Evolutionary conservation across 2,329 filamentous ascomycete species (phyloP).

Genomic region (Paraphaeosphaeria minitans): DNA sequence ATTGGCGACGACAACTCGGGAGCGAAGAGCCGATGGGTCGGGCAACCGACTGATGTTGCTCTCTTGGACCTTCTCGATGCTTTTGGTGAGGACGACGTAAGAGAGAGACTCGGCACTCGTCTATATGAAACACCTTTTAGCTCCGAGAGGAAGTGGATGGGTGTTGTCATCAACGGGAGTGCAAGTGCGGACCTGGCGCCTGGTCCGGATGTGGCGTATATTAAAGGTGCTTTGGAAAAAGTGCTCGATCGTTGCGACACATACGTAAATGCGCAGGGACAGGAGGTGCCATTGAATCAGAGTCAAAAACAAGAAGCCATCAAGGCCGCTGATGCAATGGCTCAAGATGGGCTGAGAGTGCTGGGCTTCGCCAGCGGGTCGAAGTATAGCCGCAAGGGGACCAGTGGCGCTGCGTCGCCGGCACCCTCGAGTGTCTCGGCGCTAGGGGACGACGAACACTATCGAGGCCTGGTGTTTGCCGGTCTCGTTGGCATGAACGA

Average conservation of each 20-base stretch:
- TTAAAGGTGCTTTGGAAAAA: slow-evolving; percentile 92
- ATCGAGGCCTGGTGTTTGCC: slow-evolving; percentile 83
- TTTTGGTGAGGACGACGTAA: slow-evolving; percentile 89
- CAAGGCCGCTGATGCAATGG: slow-evolving; percentile 83
- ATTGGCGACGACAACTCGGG: slow-evolving; percentile 66
- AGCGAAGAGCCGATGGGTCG: slow-evolving; percentile 87
- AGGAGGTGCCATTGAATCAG: slow-evolving; percentile 84
- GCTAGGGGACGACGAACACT: slow-evolving; percentile 70
- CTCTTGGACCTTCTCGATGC: slow-evolving; percentile 90
- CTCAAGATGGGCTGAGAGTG: slow-evolving; percentile 84
- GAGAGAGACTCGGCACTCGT: slow-evolving; percentile 81
- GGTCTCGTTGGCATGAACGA: slow-evolving; percentile 97
- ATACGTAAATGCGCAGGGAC: slow-evolving; percentile 83
- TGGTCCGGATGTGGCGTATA: slow-evolving; percentile 83
- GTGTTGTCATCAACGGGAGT: slow-evolving; percentile 72
- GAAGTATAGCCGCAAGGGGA: slow-evolving; percentile 32
- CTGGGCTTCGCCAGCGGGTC: slow-evolving; percentile 90
- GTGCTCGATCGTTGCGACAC: slow-evolving; percentile 87
- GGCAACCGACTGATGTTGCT: slow-evolving; percentile 97
- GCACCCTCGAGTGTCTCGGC: slow-evolving; percentile 27
- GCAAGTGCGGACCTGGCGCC: slow-evolving; percentile 56
- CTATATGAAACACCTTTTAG: slow-evolving; percentile 91
- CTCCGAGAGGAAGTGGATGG: slow-evolving; percentile 99
- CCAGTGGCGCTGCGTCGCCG: slow-evolving; percentile 41
- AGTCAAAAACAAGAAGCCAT: slow-evolving; percentile 73